Base-by-base conservation (phyloP, 495 filamentous ascomycete species). In the Polyplosphaeria fusca region DNA sequence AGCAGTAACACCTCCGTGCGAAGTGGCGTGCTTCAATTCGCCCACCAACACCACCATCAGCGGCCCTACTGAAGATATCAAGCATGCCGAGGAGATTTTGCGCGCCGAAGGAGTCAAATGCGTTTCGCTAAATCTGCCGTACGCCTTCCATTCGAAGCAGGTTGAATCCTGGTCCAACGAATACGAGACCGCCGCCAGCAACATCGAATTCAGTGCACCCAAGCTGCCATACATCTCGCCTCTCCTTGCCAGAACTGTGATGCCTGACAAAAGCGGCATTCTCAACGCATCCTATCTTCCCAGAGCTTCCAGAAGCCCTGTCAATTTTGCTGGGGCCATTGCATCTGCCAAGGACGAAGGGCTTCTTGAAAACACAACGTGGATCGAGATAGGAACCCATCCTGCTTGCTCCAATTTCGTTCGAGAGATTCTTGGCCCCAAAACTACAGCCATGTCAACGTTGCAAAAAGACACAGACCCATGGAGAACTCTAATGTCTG, bases 241-340 rank as follows among this genome's bases (percentile, higher is more conserved):
- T 12, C 40, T 66, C 1, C 47, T 47, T 13, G 68, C 58, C 14
- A 46, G 60, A 26, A 60, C 68, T 11, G 28, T 69, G 20, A 27
- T 51, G 11, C 52, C 39, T n/a, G 55, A 65, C 11, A 54, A 37
- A 5, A 41, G 28, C 19, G n/a, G n/a, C n/a, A n/a, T n/a, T n/a
- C 30, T 71, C 19, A 51, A 70, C 12, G 64, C 73, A 13, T 61
- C 26, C 25, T 94, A 94, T 60, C 77, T 94, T 14, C 75, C 76
- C 39, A 72, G 77, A 5, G 85, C 89, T 60, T 82, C 82, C 35
- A 77, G 89, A 14, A 80, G 88, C 56, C 72, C 85, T 22, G 90
- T 95, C 58, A 79, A 92, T 60, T 85, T 95, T 70, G 71, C 84
- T 4, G 82, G 74, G 41, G 86, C 76, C 9, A 69, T 91, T 11